phyloP scores from a whole-genome alignment of 345 rosid genomes.

The Carallia pectinifolia region DNA sequence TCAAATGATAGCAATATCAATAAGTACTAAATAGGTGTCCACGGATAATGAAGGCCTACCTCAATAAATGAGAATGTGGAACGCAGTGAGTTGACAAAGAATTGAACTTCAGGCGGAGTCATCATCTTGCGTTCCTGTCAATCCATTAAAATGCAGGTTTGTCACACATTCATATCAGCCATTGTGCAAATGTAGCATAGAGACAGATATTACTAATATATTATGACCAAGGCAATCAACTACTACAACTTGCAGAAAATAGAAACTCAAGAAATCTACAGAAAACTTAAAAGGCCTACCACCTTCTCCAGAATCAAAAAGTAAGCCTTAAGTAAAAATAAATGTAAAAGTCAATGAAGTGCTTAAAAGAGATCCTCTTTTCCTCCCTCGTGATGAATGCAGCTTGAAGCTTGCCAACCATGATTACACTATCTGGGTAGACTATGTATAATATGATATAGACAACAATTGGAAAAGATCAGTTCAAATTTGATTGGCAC shows the following conservation, averaged over 20 bases:
- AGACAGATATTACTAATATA: background rate
- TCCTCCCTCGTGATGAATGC: no score
- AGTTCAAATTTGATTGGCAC: no score
- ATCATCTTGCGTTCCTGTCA: slow-evolving; percentile 81
- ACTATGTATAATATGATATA: no score
- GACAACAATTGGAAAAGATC: no score
- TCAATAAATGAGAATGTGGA: slow-evolving; percentile 72
- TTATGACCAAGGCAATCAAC: background rate
- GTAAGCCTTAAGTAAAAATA: no score
- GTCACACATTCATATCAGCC: slow-evolving; percentile 11
- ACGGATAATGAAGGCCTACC: slow-evolving; percentile 35
- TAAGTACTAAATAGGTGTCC: background rate
- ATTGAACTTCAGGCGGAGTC: slow-evolving; percentile 69
- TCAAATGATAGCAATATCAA: background rate
- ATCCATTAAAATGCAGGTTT: slow-evolving; percentile 27
- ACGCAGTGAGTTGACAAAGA: slow-evolving; percentile 66
- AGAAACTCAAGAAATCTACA: no score
- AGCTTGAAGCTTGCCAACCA: no score
- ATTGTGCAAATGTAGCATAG: background rate
- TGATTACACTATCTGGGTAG: no score
- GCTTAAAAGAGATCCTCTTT: no score
- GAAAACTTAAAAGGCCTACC: no score
- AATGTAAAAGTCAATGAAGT: no score
- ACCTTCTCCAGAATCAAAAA: no score
- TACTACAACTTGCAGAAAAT: background rate